Percentiles rank a stretch among this genome's conserved stretches.
Evolutionary conservation across 78 protist genomes (phyloP).

Genomic region (Dictyostelium firmibasis): DNA sequence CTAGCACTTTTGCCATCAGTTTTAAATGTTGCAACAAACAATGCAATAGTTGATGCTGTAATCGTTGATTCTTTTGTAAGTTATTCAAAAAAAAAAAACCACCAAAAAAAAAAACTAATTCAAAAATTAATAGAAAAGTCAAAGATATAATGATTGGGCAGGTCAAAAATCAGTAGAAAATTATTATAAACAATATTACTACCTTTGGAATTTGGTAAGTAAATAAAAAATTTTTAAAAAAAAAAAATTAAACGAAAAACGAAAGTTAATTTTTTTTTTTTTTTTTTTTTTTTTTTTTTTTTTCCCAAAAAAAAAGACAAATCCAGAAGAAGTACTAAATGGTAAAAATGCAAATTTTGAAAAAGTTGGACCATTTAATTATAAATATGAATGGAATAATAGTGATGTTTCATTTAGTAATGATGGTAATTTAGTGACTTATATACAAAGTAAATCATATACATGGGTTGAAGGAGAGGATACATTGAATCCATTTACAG

Average conservation of each 20-base stretch:
- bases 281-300: no score
- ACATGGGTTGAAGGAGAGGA: neutral
- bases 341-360: constrained; percentile 11
- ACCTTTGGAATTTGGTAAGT: constrained; percentile 53
- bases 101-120: neutral
- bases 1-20: constrained; percentile 35
- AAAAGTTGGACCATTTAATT: constrained; percentile 58
- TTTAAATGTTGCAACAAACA: neutral
- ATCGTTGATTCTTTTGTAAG: constrained; percentile 51
- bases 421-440: constrained; percentile 10
- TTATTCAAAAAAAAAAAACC: no score
- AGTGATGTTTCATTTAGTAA: constrained; percentile 30
- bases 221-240: neutral
- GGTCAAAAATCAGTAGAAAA: constrained; percentile 42
- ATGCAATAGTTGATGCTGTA: neutral
- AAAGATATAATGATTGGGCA: constrained; percentile 28
- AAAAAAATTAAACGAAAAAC: neutral
- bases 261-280: neutral
- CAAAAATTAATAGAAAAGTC: neutral
- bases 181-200: constrained; percentile 46
- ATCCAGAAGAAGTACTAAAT: constrained; percentile 12
- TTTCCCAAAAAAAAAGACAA: constrained; percentile 36
- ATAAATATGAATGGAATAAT: constrained; percentile 36
- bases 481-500: neutral
- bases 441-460: constrained; percentile 14